Evolutionary conservation across 495 filamentous ascomycete species (phyloP).

Genomic region (Podospora australis): DNA sequence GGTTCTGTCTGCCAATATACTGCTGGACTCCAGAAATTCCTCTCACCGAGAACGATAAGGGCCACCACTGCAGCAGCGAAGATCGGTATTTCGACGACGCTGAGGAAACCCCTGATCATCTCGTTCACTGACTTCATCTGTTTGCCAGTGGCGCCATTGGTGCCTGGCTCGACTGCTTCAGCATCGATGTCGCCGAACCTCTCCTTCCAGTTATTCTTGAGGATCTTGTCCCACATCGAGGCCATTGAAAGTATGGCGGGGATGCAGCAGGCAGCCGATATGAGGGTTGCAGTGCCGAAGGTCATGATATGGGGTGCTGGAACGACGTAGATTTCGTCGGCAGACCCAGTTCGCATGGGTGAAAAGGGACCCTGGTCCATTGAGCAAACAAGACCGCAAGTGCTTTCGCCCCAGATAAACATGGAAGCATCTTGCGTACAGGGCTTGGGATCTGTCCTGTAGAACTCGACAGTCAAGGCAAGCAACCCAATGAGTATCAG

Average conservation of each 20-base stretch:
- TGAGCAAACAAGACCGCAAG: slow-evolving; percentile 40
- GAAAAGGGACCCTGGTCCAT: slow-evolving; percentile 37
- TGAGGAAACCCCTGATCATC: slow-evolving; percentile 37
- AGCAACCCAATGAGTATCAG: slow-evolving; percentile 53
- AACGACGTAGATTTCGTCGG: slow-evolving; percentile 51
- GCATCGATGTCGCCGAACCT: slow-evolving; percentile 28
- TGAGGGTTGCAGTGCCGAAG: slow-evolving; percentile 48
- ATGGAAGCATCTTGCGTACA: slow-evolving; percentile 32
- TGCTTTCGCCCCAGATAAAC: slow-evolving; percentile 34
- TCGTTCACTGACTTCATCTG: slow-evolving; percentile 44
- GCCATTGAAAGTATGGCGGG: slow-evolving; percentile 51
- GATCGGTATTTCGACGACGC: slow-evolving; percentile 46
- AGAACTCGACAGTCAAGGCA: slow-evolving; percentile 54
- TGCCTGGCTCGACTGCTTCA: slow-evolving; percentile 40
- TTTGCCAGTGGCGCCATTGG: slow-evolving; percentile 46
- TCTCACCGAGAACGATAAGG: slow-evolving; percentile 50
- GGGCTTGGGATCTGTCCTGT: slow-evolving; percentile 32
- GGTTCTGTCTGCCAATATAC: slow-evolving; percentile 51
- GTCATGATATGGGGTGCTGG: slow-evolving; percentile 43
- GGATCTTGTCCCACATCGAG: slow-evolving; percentile 55
- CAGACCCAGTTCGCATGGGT: slow-evolving; percentile 41
- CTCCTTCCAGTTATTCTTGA: slow-evolving; percentile 49
- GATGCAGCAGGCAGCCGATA: slow-evolving; percentile 54
- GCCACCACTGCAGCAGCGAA: slow-evolving; percentile 48
- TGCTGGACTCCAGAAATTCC: slow-evolving; percentile 49